These are phyloP conservation scores for Datisca glomerata DNA, from an alignment of 306 rosid genomes.

Conservation along the genomic window DNA sequence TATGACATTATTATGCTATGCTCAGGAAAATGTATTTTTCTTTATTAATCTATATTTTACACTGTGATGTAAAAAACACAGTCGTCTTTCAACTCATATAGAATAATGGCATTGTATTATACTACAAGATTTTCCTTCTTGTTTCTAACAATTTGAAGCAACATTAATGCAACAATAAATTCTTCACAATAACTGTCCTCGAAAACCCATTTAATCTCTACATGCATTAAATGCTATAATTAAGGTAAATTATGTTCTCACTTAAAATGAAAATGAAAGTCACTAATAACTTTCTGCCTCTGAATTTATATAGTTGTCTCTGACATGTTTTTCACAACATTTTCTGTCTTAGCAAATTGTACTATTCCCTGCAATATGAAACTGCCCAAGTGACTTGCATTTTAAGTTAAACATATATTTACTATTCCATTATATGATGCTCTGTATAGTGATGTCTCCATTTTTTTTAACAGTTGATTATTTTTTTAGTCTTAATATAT, in stretches of 20 bases:
- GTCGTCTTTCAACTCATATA: too few relatives aligned
- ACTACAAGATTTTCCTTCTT: slow-evolving; percentile 5
- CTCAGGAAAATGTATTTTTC: too few relatives aligned
- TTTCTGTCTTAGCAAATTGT: not conserved
- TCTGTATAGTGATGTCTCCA: too few relatives aligned
- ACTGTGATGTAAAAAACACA: too few relatives aligned
- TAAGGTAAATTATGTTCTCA: not conserved
- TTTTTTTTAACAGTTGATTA: too few relatives aligned
- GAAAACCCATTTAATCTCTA: not conserved
- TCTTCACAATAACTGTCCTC: not conserved
- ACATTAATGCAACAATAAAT: not conserved
- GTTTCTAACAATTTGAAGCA: slow-evolving; percentile 10
- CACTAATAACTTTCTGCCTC: not conserved
- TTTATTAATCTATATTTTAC: too few relatives aligned
- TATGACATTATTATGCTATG: too few relatives aligned
- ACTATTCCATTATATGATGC: too few relatives aligned
- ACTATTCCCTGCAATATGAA: not conserved
- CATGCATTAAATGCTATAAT: not conserved
- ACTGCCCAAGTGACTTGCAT: not conserved
- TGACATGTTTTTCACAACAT: not conserved
- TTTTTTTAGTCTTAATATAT: too few relatives aligned
- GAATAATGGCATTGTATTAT: too few relatives aligned
- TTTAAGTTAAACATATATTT: not conserved
- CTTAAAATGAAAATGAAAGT: not conserved
- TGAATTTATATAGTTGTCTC: too few relatives aligned